Base-by-base conservation (phyloP, 1,284 basidiomycete genomes). In the Ganoderma multipileum region DNA sequence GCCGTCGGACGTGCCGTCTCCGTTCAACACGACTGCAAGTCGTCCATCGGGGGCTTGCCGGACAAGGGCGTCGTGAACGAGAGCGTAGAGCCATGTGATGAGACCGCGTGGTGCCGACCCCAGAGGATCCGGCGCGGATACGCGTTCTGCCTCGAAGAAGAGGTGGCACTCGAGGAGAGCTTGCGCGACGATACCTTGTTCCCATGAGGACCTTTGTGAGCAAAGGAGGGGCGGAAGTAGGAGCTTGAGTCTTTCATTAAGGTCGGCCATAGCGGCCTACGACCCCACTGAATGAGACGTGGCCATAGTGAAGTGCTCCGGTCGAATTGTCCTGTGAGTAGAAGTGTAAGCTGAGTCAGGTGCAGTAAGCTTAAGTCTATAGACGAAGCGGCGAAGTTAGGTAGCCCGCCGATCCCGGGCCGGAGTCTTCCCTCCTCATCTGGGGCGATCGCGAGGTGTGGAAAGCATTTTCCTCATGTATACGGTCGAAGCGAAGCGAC, bases 171-270 rank as follows among this genome's bases (percentile, higher is more conserved):
- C 76, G 20, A 76, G 72, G 2, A 77, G 55, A 18, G 76, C 75
- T 47, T 77, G 76, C 0, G 76, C 71, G 41, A 73, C 67, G 23
- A 66, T 62, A 3, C 74, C 76, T 66, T 77, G 75, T 64, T 77
- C 75, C 75, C 75, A 76, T 28, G 76, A 75, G 2, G 76, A 69
- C 11, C 74, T 69, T 61, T 76, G 73, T 2, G 66, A 67, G 2
- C 73, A 60, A 6, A 77, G 70, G 3, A 77, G 70, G 0, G 75
- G 72, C 0, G 71, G 72, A 9, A 76, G 67, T 38, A 75, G 69
- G 0, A 67, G 38, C 2, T 41, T 38, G 3, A 73, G 59, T 30
- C 41, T 36, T 18, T 26, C 26, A 11, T 30, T 54, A 14, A 54
- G 52, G 9, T 30, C 16, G 12, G 28, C 30, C 18, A 55, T 20